Percentiles rank a stretch among this genome's conserved stretches.
phyloP scores from a whole-genome alignment of 1,284 basidiomycete species.

The Pseudozyma pruni region DNA sequence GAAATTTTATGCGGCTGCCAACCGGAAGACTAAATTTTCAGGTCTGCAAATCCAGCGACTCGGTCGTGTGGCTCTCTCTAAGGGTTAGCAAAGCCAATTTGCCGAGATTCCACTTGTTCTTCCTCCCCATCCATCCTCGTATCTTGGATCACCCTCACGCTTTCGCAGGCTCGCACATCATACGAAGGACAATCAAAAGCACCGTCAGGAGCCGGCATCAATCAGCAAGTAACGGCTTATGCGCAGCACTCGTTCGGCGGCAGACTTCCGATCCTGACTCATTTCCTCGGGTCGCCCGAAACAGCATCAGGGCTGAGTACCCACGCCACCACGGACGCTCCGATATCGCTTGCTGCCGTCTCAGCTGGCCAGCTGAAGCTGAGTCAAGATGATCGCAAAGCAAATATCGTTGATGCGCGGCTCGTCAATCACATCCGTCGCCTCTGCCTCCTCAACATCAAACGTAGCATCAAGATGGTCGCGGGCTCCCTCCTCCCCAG shows the following conservation, averaged over 20 bases:
- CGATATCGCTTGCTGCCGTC: neutral
- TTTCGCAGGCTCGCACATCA: too few relatives aligned
- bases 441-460: constrained; percentile 8
- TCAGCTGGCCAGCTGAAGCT: neutral
- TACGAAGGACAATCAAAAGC: too few relatives aligned
- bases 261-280: too few relatives aligned
- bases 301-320: neutral
- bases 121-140: neutral
- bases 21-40: too few relatives aligned
- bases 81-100: constrained; percentile 14
- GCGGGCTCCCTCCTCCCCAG: neutral
- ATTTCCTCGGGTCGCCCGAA: too few relatives aligned
- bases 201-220: too few relatives aligned
- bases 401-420: constrained; percentile 26
- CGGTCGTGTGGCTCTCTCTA: constrained; percentile 19
- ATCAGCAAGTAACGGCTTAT: too few relatives aligned
- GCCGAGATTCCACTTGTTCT: neutral
- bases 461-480: constrained; percentile 9
- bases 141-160: neutral
- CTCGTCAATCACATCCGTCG: constrained; percentile 22
- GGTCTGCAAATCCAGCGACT: too few relatives aligned
- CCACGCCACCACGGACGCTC: neutral
- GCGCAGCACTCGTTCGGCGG: too few relatives aligned
- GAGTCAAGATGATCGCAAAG: constrained; percentile 28
- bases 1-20: too few relatives aligned